Evolutionary conservation across 257 asterid species (phyloP), one percentile per base, ranked within the genome.

Genomic region (Catharanthus roseus): DNA sequence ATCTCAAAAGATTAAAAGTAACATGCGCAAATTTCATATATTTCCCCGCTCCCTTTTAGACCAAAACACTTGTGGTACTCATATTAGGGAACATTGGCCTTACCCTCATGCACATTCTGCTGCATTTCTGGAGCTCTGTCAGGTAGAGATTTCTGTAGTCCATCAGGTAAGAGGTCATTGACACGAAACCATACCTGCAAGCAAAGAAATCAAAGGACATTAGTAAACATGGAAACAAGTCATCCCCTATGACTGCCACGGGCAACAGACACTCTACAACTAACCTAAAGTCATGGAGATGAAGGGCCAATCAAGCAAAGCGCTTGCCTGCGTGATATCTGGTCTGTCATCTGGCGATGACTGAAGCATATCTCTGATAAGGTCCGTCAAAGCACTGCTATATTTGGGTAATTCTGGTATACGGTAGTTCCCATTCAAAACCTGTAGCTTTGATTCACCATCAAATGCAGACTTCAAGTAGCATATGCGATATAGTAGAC

Each of bases 241-340:
- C 67, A 77, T 86, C 96, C 89, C 87, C 65, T 85, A 71, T 71
- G 89, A 78, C 80, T 74, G 34, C 76, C 83, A 77, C 76, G 90
- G 92, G 85, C 85, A 79, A n/a, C 82, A 81, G 47, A 80, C 73
- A 81, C 78, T 82, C 95, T 88, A 89, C 82, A 83, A 88, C 95
- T 89, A 87, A 86, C 92, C 95, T 89, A 85, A 87, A 80, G 74
- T 82, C 85, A 87, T 87, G 87, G 82, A 83, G 93, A 90, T 86
- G 89, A 90, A 89, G 83, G 89, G 86, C 89, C 92, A 85, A 90
- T 88, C 96, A 85, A 86, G 96, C 89, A 79, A 85, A 89, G 85
- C 77, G 92, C 96, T 89, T 95, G 97, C 99, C 97, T 95, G 99
- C 83, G 96, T 88, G 89, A 95, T 89, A 85, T 95, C 97, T 69